A percentile compares a stretch with the other conserved stretches of the same genome.
Evolutionary conservation across 2,329 filamentous ascomycete species (phyloP).

Genomic region (Aspergillus quadricinctus): DNA sequence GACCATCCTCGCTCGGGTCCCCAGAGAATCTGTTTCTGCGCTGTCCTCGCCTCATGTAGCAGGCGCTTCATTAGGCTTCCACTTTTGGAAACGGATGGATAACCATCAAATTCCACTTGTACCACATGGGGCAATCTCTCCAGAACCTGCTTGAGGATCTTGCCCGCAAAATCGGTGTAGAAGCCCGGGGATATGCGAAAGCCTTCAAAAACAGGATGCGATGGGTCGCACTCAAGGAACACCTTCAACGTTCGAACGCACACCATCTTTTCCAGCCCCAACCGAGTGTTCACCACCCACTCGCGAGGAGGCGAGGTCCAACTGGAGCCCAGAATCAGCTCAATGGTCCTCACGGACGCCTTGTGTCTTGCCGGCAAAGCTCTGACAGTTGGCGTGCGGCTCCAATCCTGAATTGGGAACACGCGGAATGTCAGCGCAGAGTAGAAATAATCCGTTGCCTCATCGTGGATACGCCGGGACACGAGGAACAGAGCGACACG

Average conservation of each 20-base stretch:
- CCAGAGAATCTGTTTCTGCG: conserved; percentile 35
- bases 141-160: conserved; percentile 48
- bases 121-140: conserved; percentile 45
- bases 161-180: conserved; percentile 54
- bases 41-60: conserved; percentile 29
- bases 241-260: conserved; percentile 49
- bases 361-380: conserved; percentile 51
- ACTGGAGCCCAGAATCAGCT: conserved; percentile 55
- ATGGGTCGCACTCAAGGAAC: conserved; percentile 56
- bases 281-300: conserved; percentile 48
- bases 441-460: conserved; percentile 51
- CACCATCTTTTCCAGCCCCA: conserved; percentile 48
- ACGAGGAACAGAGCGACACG: conserved; percentile 39
- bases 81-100: conserved; percentile 48
- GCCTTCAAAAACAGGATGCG: conserved; percentile 51
- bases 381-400: conserved; percentile 40
- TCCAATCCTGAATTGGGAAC: conserved; percentile 50
- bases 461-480: conserved; percentile 45
- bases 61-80: conserved; percentile 51
- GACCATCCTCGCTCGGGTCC: conserved; percentile 39
- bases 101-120: conserved; percentile 55
- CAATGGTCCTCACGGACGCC: conserved; percentile 48
- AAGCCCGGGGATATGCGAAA: conserved; percentile 54
- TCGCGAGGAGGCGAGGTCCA: conserved; percentile 54
- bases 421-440: conserved; percentile 50